phyloP scores from a whole-genome alignment of 2,329 filamentous ascomycete species.

The Colletotrichum shisoi region DNA sequence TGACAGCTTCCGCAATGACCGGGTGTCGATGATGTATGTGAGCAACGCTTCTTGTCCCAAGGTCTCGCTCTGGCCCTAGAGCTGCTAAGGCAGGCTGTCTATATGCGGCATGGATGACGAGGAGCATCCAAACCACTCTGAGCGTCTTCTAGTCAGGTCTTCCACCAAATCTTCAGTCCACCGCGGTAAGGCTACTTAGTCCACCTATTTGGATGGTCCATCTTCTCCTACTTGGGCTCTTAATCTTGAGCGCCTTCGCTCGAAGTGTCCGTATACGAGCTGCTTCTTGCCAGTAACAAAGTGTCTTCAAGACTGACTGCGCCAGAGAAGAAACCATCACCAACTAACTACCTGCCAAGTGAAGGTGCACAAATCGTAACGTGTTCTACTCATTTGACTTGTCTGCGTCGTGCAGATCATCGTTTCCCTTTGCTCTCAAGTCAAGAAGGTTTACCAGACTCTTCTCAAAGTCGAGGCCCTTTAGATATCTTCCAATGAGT shows the following conservation, averaged over 20 bases:
- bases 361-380: neutral
- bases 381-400: neutral
- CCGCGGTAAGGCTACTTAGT: neutral
- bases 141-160: too few species aligned
- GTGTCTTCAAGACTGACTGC: neutral
- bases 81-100: neutral
- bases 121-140: neutral
- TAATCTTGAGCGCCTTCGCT: neutral
- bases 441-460: constrained; percentile 48
- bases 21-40: neutral
- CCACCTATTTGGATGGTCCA: neutral
- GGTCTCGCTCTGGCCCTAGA: neutral
- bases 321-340: neutral
- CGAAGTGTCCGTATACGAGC: too few species aligned
- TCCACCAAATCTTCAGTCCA: neutral
- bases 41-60: neutral
- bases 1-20: constrained; percentile 24
- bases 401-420: neutral
- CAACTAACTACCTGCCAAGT: too few species aligned
- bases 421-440: constrained; percentile 2
- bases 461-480: constrained; percentile 59
- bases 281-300: neutral
- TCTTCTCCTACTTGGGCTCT: neutral
- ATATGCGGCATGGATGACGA: neutral
- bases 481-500: constrained; percentile 67